Evolutionary conservation across 176 grass and related monocot species (phyloP).

Genomic region (Oryza glumipatula): DNA sequence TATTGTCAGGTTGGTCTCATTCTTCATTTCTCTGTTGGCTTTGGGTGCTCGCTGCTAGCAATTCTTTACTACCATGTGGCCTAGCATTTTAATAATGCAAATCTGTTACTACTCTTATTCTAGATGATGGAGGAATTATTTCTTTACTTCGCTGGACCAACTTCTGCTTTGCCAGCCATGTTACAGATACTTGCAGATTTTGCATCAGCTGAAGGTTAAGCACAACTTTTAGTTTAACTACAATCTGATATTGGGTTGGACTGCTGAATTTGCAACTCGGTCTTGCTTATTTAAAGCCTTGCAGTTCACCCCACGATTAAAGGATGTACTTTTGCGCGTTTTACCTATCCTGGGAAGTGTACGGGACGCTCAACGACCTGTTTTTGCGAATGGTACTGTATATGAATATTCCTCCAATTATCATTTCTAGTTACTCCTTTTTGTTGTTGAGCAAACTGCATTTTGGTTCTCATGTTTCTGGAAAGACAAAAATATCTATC

Average conservation of each 20-base stretch:
- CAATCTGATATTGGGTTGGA: constrained; percentile 40
- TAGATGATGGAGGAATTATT: constrained; percentile 98
- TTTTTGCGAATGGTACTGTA: constrained; percentile 93
- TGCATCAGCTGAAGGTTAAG: constrained; percentile 81
- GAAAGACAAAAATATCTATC: constrained; percentile 22
- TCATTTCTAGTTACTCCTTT: constrained; percentile 16
- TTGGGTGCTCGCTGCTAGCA: constrained; percentile 17
- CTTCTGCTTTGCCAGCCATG: constrained; percentile 89
- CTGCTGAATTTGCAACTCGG: constrained; percentile 61
- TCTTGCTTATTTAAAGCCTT: constrained; percentile 72
- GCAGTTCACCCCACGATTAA: constrained; percentile 90
- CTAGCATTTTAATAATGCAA: constrained; percentile 6
- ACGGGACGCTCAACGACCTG: constrained; percentile 74
- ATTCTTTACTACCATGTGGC: background rate
- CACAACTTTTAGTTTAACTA: constrained; percentile 39
- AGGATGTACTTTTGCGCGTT: constrained; percentile 92
- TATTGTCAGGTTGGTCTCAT: constrained; percentile 1
- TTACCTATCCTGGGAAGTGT: constrained; percentile 96
- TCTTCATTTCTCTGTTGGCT: constrained; percentile 15
- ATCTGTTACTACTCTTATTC: constrained; percentile 26
- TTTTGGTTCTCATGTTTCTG: constrained; percentile 11
- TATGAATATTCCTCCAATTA: constrained; percentile 41
- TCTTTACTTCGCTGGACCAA: constrained; percentile 91
- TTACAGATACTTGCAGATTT: constrained; percentile 98
- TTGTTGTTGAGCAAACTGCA: background rate